Evolutionary conservation across 495 filamentous ascomycete species (phyloP).

Genomic region (Amphirosellinia nigrospora): DNA sequence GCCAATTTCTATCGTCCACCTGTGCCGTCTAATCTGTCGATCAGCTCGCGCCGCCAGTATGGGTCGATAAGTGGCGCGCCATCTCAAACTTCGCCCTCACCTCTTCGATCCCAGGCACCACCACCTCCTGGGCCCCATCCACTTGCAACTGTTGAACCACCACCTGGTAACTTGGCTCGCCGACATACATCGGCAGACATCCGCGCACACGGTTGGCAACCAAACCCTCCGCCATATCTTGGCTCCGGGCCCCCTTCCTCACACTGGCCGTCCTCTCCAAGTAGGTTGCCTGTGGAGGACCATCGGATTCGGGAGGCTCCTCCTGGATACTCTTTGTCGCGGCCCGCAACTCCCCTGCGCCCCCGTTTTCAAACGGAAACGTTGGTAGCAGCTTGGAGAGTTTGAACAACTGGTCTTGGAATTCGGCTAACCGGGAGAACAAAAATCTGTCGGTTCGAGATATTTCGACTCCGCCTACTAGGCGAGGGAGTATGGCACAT

Average conservation of each 20-base stretch:
- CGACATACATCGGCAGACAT: conserved; percentile 97
- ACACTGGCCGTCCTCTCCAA: conserved; percentile 89
- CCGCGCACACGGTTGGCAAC: conserved; percentile 85
- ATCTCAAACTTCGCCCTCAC: conserved; percentile 73
- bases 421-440: conserved; percentile 50
- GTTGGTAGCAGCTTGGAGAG: conserved; percentile 49
- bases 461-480: conserved; percentile 61
- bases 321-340: conserved; percentile 82
- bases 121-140: conserved; percentile 75
- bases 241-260: conserved; percentile 71
- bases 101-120: conserved; percentile 72
- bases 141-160: conserved; percentile 74
- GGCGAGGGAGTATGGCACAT: conserved; percentile 65
- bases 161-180: conserved; percentile 76
- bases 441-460: conserved; percentile 56
- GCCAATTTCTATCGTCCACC: conserved; percentile 72
- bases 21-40: conserved; percentile 76
- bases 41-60: conserved; percentile 76
- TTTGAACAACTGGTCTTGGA: conserved; percentile 62
- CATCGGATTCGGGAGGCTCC: conserved; percentile 83
- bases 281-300: conserved; percentile 68
- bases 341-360: conserved; percentile 74
- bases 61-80: conserved; percentile 73
- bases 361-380: conserved; percentile 53
- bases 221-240: conserved; percentile 72